phyloP scores from a whole-genome alignment of 768 basidiomycete genomes.

The Pulveroboletus sp. region DNA sequence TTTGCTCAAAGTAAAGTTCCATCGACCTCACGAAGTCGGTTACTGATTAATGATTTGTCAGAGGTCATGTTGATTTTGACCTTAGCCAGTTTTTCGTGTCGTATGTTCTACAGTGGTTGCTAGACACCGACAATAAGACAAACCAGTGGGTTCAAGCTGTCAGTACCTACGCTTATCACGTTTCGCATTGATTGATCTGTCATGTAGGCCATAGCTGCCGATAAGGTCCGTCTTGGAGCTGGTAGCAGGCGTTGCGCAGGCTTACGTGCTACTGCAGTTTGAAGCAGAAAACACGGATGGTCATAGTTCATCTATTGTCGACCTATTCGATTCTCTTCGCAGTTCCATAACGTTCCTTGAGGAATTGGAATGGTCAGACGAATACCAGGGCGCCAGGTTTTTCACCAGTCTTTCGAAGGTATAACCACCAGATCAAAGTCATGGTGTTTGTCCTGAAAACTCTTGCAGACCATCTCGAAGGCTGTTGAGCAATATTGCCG shows the following conservation, averaged over 20 bases:
- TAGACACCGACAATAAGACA: conserved; percentile 86
- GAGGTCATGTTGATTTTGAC: conserved; percentile 60
- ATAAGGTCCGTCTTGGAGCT: conserved; percentile 51
- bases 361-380: conserved; percentile 89
- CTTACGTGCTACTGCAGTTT: conserved; percentile 43
- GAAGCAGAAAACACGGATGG: conserved; percentile 74
- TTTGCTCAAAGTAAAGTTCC: conserved; percentile 64
- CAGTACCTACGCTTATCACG: conserved; percentile 31
- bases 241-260: neutral
- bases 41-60: conserved; percentile 22
- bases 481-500: conserved; percentile 90
- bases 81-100: conserved; percentile 77
- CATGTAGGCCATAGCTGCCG: conserved; percentile 69
- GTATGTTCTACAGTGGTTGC: conserved; percentile 83
- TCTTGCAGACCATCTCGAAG: conserved; percentile 76
- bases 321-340: conserved; percentile 90
- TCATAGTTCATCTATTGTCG: conserved; percentile 95
- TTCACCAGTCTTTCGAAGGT: conserved; percentile 88
- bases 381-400: conserved; percentile 84
- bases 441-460: neutral
- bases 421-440: neutral
- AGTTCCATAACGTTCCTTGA: conserved; percentile 86
- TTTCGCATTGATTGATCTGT: conserved; percentile 6
- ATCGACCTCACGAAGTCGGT: neutral
- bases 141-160: conserved; percentile 92